phyloP scores from a whole-genome alignment of 2,329 filamentous ascomycete genomes.

The Volutella citrinella region DNA sequence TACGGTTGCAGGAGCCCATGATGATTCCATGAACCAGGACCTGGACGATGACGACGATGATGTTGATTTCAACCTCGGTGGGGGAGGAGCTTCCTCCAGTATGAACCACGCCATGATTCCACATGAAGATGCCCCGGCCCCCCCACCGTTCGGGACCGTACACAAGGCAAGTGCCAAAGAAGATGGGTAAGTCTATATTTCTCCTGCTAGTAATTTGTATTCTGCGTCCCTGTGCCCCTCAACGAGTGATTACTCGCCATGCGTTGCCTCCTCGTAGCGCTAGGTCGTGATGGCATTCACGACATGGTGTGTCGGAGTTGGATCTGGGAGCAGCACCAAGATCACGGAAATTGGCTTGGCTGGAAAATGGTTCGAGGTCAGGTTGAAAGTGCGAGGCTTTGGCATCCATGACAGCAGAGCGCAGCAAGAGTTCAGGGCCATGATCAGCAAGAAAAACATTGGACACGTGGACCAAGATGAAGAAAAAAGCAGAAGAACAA shows the following conservation, averaged over 20 bases:
- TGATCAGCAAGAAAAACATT: constrained; percentile 18
- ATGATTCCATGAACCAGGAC: constrained; percentile 43
- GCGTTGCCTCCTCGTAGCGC: constrained; percentile 10
- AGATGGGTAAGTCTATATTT: constrained; percentile 39
- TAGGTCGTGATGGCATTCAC: constrained; percentile 18
- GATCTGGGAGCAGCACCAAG: constrained; percentile 15
- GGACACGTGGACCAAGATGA: constrained; percentile 18
- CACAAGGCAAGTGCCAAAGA: constrained; percentile 63
- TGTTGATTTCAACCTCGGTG: constrained; percentile 57
- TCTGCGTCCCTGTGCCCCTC: constrained; percentile 8
- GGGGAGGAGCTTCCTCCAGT: constrained; percentile 20
- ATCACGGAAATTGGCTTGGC: constrained; percentile 25
- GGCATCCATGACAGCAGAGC: constrained; percentile 19
- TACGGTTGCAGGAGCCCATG: too few relatives aligned
- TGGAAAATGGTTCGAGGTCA: constrained; percentile 26
- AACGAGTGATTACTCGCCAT: constrained; percentile 7
- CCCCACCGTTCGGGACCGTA: constrained; percentile 34
- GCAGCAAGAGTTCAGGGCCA: constrained; percentile 19
- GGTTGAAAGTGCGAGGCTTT: constrained; percentile 22
- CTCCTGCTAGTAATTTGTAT: constrained; percentile 23
- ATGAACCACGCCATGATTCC: constrained; percentile 26
- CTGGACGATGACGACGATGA: constrained; percentile 54
- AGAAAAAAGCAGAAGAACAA: constrained; percentile 21
- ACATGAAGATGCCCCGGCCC: constrained; percentile 30
- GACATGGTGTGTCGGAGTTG: constrained; percentile 18